Evolutionary conservation across 73 alveolate genomes (phyloP).

Genomic region (Paramecium pentaurelia): DNA sequence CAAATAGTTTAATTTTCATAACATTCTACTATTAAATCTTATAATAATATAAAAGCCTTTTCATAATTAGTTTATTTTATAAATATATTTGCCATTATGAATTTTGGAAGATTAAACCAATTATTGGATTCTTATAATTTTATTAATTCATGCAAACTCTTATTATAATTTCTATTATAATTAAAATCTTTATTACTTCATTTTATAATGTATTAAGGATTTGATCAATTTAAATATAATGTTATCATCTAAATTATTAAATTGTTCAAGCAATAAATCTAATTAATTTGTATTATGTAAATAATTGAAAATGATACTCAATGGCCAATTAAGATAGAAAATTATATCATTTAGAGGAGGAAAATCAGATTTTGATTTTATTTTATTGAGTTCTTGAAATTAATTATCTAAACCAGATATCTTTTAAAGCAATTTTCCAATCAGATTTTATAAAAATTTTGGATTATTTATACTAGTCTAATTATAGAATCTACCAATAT

Average conservation of each 20-base stretch:
- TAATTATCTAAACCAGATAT: background rate
- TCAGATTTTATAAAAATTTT: background rate
- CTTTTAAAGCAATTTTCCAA: background rate
- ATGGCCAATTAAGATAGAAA: background rate
- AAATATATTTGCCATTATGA: background rate
- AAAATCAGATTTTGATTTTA: conserved; percentile 2
- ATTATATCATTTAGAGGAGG: background rate
- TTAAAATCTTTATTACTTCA: background rate
- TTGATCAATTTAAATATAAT: background rate
- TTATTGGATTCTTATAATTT: background rate
- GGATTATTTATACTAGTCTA: background rate
- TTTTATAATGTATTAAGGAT: background rate
- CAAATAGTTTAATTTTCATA: background rate
- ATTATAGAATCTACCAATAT: background rate
- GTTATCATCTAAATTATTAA: background rate
- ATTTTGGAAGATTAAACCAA: background rate
- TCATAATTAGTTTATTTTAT: background rate
- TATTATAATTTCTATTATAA: background rate
- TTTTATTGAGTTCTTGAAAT: background rate
- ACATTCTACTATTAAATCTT: background rate
- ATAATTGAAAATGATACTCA: background rate
- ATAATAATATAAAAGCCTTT: background rate
- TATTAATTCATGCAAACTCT: background rate
- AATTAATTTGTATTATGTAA: background rate
- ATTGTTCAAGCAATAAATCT: background rate